Evolutionary conservation across 768 basidiomycete species (phyloP).

Genomic region (Lentinula guzmanii): DNA sequence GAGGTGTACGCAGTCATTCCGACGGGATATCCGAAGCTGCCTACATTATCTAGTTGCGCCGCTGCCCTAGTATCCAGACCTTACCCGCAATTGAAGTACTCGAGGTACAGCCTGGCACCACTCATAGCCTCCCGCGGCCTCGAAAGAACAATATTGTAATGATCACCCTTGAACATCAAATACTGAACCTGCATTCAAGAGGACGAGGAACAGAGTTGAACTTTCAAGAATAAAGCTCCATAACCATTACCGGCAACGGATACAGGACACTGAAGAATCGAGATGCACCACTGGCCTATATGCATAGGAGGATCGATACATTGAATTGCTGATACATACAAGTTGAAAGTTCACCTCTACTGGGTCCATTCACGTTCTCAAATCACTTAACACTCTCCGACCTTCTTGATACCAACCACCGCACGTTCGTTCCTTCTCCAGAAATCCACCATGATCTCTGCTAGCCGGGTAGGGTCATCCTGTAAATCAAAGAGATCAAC

Average conservation of each 20-base stretch:
- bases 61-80: not conserved
- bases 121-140: not conserved
- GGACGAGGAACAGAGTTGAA: no score
- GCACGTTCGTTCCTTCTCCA: slow-evolving; percentile 85
- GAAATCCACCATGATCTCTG: slow-evolving; percentile 80
- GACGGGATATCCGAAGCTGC: not conserved
- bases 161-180: no score
- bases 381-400: slow-evolving; percentile 29
- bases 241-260: no score
- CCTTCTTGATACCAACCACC: slow-evolving; percentile 53
- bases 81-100: not conserved
- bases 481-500: slow-evolving; percentile 21
- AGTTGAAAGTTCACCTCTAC: no score
- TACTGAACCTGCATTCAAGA: not conserved
- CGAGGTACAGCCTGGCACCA: not conserved
- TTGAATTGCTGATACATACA: no score
- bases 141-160: no score
- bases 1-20: not conserved
- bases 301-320: no score
- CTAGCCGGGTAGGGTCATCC: slow-evolving; percentile 82
- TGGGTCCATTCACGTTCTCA: no score
- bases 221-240: no score
- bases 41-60: no score
- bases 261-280: no score
- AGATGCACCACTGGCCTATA: no score